phyloP scores from a whole-genome alignment of 2,329 filamentous ascomycete genomes.

The Diaporthe eres region DNA sequence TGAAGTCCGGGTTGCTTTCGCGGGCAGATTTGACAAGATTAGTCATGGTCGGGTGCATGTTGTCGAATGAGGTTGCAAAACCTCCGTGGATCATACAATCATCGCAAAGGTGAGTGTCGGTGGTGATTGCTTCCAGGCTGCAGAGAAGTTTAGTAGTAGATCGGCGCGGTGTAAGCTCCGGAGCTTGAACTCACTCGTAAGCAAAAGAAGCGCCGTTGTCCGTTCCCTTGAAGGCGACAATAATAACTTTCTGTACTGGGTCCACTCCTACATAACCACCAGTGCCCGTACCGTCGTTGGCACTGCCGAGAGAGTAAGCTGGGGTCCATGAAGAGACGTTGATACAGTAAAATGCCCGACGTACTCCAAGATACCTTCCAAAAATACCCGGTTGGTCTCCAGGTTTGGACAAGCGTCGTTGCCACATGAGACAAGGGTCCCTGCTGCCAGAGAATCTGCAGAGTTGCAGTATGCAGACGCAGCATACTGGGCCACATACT shows the following conservation, averaged over 20 bases:
- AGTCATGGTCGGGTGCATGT: slow-evolving; percentile 43
- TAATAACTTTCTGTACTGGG: slow-evolving; percentile 42
- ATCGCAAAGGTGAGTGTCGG: slow-evolving; percentile 47
- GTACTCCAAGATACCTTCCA: slow-evolving; percentile 18
- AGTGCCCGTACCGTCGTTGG: slow-evolving; percentile 41
- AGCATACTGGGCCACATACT: slow-evolving; percentile 44
- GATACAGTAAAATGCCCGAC: background rate
- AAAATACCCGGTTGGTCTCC: slow-evolving; percentile 37
- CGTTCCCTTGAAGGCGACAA: slow-evolving; percentile 43
- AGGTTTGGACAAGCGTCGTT: slow-evolving; percentile 43
- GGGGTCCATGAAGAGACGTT: background rate
- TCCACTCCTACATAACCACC: slow-evolving; percentile 45
- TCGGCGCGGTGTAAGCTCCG: slow-evolving; percentile 53
- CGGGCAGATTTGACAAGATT: slow-evolving; percentile 42
- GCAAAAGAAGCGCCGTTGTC: slow-evolving; percentile 40
- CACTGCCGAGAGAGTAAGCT: slow-evolving; percentile 41
- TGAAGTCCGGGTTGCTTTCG: slow-evolving; percentile 44
- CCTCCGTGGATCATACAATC: slow-evolving; percentile 47
- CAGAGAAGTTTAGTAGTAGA: slow-evolving; percentile 43
- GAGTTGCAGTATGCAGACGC: slow-evolving; percentile 47
- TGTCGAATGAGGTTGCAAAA: slow-evolving; percentile 44
- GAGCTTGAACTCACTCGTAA: slow-evolving; percentile 46
- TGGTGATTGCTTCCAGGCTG: slow-evolving; percentile 17
- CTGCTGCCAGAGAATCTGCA: slow-evolving; percentile 32
- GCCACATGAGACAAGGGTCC: slow-evolving; percentile 41